Conservation (phyloP, 1,284 basidiomycete species). For the Fomitiporia mediterranea region DNA sequence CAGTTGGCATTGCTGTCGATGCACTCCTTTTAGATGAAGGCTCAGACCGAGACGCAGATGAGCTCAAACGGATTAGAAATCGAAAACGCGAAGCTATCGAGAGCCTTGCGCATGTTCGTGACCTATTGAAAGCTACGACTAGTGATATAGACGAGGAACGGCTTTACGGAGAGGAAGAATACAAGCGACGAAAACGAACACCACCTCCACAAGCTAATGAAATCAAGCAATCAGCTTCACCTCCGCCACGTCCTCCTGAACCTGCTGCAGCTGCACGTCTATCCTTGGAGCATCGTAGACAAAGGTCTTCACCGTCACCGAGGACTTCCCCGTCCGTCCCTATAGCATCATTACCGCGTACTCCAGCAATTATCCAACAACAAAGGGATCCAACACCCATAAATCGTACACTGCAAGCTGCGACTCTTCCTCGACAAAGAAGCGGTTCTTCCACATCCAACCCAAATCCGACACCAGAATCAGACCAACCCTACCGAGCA, state of each 20-base stretch:
- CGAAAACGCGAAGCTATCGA: conserved; percentile 66
- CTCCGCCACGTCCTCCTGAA: conserved; percentile 25
- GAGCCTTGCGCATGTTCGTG: conserved; percentile 66
- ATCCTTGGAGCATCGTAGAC: conserved; percentile 23
- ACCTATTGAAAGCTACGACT: conserved; percentile 55
- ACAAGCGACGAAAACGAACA: conserved; percentile 28
- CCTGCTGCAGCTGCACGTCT: conserved; percentile 28
- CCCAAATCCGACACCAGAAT: conserved; percentile 21
- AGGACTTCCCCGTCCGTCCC: conserved; percentile 19
- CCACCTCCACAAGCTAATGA: conserved; percentile 20
- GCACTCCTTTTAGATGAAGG: conserved; percentile 55
- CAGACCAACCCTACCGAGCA: conserved; percentile 11
- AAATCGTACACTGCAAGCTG: background rate
- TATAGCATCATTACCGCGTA: conserved; percentile 17
- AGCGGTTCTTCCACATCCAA: background rate
- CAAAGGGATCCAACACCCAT: conserved; percentile 5
- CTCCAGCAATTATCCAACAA: conserved; percentile 7
- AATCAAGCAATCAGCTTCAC: conserved; percentile 13
- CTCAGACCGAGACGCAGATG: conserved; percentile 35
- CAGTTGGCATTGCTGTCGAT: conserved; percentile 68
- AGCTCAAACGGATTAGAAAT: conserved; percentile 34
- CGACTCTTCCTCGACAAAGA: conserved; percentile 8
- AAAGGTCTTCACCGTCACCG: conserved; percentile 21
- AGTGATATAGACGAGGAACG: conserved; percentile 57
- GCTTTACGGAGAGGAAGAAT: conserved; percentile 52